phyloP scores from a whole-genome alignment of 495 filamentous ascomycete genomes.

The Hypoxylon lenormandii region DNA sequence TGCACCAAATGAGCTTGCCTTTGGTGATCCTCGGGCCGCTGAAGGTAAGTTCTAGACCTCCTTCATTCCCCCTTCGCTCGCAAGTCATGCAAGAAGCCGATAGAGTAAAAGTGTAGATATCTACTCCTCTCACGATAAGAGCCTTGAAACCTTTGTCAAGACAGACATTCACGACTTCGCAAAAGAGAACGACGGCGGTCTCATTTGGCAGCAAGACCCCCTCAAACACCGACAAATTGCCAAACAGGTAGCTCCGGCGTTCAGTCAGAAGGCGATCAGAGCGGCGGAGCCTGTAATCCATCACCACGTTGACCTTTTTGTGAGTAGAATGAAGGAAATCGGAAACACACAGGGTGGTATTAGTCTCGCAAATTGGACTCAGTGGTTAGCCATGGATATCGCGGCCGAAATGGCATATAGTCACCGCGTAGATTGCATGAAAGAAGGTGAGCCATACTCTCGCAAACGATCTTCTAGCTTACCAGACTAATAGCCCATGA shows the following conservation, averaged over 20 bases:
- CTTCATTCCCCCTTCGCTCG: no score
- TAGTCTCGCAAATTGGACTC: constrained; percentile 57
- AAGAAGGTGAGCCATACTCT: constrained; percentile 45
- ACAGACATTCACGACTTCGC: constrained; percentile 41
- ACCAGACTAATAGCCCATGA: neutral
- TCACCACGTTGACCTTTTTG: constrained; percentile 53
- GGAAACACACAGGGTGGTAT: constrained; percentile 30
- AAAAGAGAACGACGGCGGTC: constrained; percentile 14
- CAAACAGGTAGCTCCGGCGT: constrained; percentile 46
- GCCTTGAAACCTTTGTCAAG: constrained; percentile 41
- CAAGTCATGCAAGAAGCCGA: no score
- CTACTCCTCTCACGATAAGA: constrained; percentile 41
- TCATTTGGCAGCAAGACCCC: constrained; percentile 21
- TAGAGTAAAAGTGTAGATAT: constrained; percentile 45
- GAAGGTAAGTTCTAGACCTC: neutral
- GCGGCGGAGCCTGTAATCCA: constrained; percentile 58
- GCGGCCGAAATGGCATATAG: constrained; percentile 18
- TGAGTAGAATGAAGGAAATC: constrained; percentile 45
- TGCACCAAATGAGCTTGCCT: constrained; percentile 57
- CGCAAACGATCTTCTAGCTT: no score
- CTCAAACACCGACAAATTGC: constrained; percentile 48
- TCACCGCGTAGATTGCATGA: constrained; percentile 6
- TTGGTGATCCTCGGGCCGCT: constrained; percentile 12
- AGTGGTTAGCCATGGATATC: constrained; percentile 63
- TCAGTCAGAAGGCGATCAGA: constrained; percentile 48